phyloP scores from a whole-genome alignment of 768 basidiomycete species.

The Grammothele lineata region DNA sequence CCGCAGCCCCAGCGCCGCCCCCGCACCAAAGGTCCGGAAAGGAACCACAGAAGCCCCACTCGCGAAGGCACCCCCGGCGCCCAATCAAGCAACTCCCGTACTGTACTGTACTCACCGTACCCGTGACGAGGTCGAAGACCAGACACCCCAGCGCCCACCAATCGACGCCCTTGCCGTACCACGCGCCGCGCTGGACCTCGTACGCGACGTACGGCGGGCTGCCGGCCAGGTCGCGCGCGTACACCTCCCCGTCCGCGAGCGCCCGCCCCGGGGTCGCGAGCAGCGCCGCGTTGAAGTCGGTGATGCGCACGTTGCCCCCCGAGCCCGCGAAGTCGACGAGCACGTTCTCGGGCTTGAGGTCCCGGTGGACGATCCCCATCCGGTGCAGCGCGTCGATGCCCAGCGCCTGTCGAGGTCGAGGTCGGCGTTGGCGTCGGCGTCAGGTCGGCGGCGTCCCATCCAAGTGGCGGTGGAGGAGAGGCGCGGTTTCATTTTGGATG shows the following conservation, averaged over 20 bases:
- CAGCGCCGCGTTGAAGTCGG: slow-evolving; percentile 24
- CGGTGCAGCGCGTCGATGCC: slow-evolving; percentile 38
- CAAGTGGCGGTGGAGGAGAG: too few relatives aligned
- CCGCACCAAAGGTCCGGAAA: slow-evolving; percentile 1
- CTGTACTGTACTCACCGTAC: slow-evolving; percentile 20
- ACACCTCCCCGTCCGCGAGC: slow-evolving; percentile 15
- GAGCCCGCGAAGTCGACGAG: slow-evolving; percentile 32
- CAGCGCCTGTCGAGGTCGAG: slow-evolving; percentile 17
- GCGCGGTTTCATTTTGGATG: too few relatives aligned
- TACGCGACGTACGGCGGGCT: slow-evolving; percentile 24
- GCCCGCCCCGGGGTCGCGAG: slow-evolving; percentile 11
- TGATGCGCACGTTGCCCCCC: slow-evolving; percentile 18
- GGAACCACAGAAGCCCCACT: neutral
- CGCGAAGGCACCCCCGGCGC: too few relatives aligned
- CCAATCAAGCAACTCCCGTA: neutral
- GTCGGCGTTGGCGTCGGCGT: too few relatives aligned
- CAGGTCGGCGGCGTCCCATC: too few relatives aligned
- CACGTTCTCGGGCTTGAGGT: slow-evolving; percentile 58
- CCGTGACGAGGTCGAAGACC: slow-evolving; percentile 24
- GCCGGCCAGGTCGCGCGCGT: slow-evolving; percentile 15
- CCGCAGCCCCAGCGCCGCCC: too few relatives aligned
- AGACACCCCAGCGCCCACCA: slow-evolving; percentile 26
- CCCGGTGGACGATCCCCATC: slow-evolving; percentile 54
- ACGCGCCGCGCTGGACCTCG: slow-evolving; percentile 15
- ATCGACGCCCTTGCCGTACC: slow-evolving; percentile 27